These are phyloP conservation scores for Bipolaris gigantea DNA, from an alignment of 2,329 filamentous ascomycete genomes.

Conservation along the genomic window DNA sequence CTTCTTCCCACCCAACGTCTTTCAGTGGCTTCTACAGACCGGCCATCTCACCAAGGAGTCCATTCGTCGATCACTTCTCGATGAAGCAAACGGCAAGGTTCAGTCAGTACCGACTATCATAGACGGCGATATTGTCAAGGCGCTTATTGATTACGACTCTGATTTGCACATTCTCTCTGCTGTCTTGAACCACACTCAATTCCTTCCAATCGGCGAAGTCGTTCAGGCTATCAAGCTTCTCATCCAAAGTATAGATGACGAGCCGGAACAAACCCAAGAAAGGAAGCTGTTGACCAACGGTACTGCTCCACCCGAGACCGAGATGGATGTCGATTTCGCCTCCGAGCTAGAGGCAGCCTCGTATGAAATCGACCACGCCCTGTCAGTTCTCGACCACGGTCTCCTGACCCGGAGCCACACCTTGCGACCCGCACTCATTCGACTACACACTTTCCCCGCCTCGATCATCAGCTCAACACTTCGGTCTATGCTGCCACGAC, in stretches of 20 bases:
- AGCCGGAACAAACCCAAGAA: slow-evolving; percentile 33
- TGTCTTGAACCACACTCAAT: slow-evolving; percentile 64
- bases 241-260: slow-evolving; percentile 67
- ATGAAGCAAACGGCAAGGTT: slow-evolving; percentile 45
- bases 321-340: slow-evolving; percentile 43
- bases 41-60: slow-evolving; percentile 52
- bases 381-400: slow-evolving; percentile 68
- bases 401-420: slow-evolving; percentile 64
- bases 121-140: slow-evolving; percentile 63
- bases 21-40: slow-evolving; percentile 64
- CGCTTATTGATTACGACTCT: slow-evolving; percentile 67
- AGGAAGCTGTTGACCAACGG: slow-evolving; percentile 47
- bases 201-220: slow-evolving; percentile 67
- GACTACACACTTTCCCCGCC: slow-evolving; percentile 67
- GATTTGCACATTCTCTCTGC: slow-evolving; percentile 67
- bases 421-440: slow-evolving; percentile 68
- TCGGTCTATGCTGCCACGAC: slow-evolving; percentile 63
- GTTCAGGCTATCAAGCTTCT: slow-evolving; percentile 66
- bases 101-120: slow-evolving; percentile 52
- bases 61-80: slow-evolving; percentile 46
- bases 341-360: slow-evolving; percentile 45
- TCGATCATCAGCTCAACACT: slow-evolving; percentile 64
- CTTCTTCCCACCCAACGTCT: slow-evolving; percentile 54
- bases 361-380: slow-evolving; percentile 66
- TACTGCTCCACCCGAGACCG: slow-evolving; percentile 22